phyloP scores from a whole-genome alignment of 2,329 filamentous ascomycete species.

The Pseudodiploospora longispora region DNA sequence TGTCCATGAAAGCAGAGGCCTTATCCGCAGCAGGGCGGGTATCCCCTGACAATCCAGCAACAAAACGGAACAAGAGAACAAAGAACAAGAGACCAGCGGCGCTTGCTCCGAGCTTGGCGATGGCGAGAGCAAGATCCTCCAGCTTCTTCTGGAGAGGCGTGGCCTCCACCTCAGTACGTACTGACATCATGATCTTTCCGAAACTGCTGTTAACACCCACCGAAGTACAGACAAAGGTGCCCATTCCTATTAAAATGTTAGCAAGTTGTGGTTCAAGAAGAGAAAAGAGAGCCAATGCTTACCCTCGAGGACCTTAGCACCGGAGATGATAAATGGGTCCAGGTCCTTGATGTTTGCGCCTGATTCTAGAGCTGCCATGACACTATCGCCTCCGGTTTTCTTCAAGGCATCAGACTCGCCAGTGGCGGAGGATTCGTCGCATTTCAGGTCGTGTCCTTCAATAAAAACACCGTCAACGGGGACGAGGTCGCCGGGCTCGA shows the following conservation, averaged over 20 bases:
- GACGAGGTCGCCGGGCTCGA: conserved; percentile 62
- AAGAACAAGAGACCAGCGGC: conserved; percentile 67
- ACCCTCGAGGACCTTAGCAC: conserved; percentile 43
- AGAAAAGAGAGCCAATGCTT: conserved; percentile 35
- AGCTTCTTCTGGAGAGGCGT: conserved; percentile 50
- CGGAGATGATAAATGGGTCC: conserved; percentile 28
- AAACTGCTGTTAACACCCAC: conserved; percentile 47
- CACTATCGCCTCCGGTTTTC: conserved; percentile 48
- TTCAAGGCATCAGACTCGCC: conserved; percentile 66
- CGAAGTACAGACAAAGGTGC: conserved; percentile 46
- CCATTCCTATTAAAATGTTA: conserved; percentile 39
- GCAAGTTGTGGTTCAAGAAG: conserved; percentile 50
- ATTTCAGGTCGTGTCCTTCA: conserved; percentile 43
- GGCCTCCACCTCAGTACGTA: conserved; percentile 41
- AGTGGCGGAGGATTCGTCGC: conserved; percentile 65
- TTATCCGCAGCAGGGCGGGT: conserved; percentile 44
- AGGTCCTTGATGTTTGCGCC: conserved; percentile 59
- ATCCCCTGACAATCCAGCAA: conserved; percentile 51
- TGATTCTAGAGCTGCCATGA: conserved; percentile 53
- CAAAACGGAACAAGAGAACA: conserved; percentile 70
- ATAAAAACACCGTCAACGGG: conserved; percentile 65
- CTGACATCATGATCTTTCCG: conserved; percentile 48
- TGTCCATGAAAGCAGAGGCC: conserved; percentile 49
- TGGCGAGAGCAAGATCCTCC: conserved; percentile 23
- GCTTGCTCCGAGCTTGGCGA: conserved; percentile 43